Evolutionary conservation across 192 early-diverging fungal species (phyloP).

Genomic region (Entrophospora sp.): DNA sequence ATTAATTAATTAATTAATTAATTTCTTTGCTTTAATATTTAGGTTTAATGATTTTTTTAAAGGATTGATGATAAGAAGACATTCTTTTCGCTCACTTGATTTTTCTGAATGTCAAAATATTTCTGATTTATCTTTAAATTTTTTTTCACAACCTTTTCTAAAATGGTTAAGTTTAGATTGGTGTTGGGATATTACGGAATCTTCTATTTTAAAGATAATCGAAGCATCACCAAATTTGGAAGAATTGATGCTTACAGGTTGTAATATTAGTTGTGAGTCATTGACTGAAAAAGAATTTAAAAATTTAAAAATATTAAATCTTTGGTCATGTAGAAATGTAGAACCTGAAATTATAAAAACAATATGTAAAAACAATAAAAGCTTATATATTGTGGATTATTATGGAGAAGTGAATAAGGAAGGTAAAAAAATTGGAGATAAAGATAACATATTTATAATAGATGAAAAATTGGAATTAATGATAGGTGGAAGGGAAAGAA

Average conservation of each 20-base stretch:
- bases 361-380: neutral
- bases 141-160: neutral
- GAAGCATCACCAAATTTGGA: neutral
- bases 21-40: neutral
- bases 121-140: neutral
- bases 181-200: slow-evolving; percentile 9
- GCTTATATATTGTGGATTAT: slow-evolving; percentile 12
- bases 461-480: neutral
- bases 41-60: neutral
- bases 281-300: neutral
- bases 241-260: slow-evolving; percentile 1
- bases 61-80: neutral
- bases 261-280: slow-evolving; percentile 10
- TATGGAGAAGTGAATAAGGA: slow-evolving; percentile 14
- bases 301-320: neutral
- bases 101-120: slow-evolving; percentile 7
- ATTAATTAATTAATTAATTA: neutral
- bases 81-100: slow-evolving; percentile 7
- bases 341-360: neutral
- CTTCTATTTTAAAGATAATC: neutral
- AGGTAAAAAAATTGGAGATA: neutral
- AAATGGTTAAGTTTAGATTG: neutral
- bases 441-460: neutral
- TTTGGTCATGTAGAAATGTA: neutral
- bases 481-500: slow-evolving; percentile 1